phyloP scores from a whole-genome alignment of 805 yeast species.

The Candida ponderosae region DNA sequence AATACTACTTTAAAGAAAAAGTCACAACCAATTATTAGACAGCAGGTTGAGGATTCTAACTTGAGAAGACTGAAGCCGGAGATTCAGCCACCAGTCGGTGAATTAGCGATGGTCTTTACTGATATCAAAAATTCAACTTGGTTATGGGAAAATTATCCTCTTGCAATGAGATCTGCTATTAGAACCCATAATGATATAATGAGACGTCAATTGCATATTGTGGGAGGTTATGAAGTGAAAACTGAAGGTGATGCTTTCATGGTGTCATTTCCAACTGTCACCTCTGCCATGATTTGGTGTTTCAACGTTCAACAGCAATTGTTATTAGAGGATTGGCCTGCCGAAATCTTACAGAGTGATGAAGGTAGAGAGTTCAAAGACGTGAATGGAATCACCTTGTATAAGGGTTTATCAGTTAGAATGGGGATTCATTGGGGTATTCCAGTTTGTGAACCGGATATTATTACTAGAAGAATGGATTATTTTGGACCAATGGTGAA shows the following conservation, averaged over 20 bases:
- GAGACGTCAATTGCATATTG: conserved; percentile 87
- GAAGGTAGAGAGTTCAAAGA: conserved; percentile 81
- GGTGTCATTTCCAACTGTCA: conserved; percentile 92
- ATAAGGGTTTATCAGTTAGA: conserved; percentile 87
- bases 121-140: conserved; percentile 93
- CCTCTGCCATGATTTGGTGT: conserved; percentile 90
- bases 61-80: conserved; percentile 82
- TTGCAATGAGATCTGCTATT: conserved; percentile 94
- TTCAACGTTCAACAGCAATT: conserved; percentile 83
- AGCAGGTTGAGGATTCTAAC: conserved; percentile 66
- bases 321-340: conserved; percentile 90
- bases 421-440: conserved; percentile 99
- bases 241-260: conserved; percentile 99
- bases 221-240: conserved; percentile 97
- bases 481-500: conserved; percentile 99
- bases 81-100: conserved; percentile 91
- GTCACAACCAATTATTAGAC: conserved; percentile 28
- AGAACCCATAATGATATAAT: conserved; percentile 88
- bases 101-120: conserved; percentile 91
- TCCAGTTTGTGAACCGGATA: conserved; percentile 93
- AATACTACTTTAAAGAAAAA: conserved; percentile 41
- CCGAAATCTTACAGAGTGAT: conserved; percentile 74
- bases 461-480: conserved; percentile 95
- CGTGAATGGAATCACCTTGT: conserved; percentile 46
- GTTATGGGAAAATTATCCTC: conserved; percentile 88